Percentiles rank a stretch among this genome's conserved stretches.
Conservation (phyloP, 1,139 yeast genomes). For the Sugiyamaella xylanicola region DNA sequence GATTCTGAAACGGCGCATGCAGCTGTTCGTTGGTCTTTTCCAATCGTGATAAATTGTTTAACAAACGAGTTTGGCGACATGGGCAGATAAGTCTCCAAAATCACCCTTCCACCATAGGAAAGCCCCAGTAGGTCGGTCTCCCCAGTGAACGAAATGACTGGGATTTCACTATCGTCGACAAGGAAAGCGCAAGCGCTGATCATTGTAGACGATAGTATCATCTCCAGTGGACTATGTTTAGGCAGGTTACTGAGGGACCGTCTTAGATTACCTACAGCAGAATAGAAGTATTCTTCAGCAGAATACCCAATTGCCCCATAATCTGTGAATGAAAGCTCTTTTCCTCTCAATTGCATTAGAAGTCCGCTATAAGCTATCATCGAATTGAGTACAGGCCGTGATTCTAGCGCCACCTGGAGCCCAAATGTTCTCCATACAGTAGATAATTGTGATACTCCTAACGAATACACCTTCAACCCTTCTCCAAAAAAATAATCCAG, state of each 20-base stretch:
- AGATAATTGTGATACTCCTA: conserved; percentile 12
- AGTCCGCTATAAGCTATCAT: conserved; percentile 16
- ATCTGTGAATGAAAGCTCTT: background rate
- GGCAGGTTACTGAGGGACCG: conserved; percentile 3
- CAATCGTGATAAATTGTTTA: background rate
- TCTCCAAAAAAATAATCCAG: conserved; percentile 13
- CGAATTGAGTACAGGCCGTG: conserved; percentile 4
- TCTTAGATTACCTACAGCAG: conserved; percentile 13
- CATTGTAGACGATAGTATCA: conserved; percentile 17
- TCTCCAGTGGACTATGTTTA: conserved; percentile 13
- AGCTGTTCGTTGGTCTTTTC: conserved; percentile 1
- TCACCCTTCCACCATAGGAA: conserved; percentile 9
- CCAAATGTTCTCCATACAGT: conserved; percentile 11
- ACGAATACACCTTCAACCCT: conserved; percentile 7
- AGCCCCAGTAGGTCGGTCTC: conserved; percentile 17
- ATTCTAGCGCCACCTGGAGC: conserved; percentile 14
- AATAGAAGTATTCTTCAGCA: conserved; percentile 3
- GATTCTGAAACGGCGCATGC: conserved; percentile 2
- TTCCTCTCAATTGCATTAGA: conserved; percentile 14
- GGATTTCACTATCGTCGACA: conserved; percentile 10
- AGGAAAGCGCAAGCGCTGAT: conserved; percentile 7
- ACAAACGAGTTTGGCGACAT: conserved; percentile 5
- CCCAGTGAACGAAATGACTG: conserved; percentile 18
- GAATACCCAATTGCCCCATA: background rate
- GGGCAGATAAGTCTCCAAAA: conserved; percentile 11